Percentiles rank a stretch among this genome's conserved stretches.
Evolutionary conservation across 805 yeast species (phyloP).

Genomic region (Ogataea siamensis): DNA sequence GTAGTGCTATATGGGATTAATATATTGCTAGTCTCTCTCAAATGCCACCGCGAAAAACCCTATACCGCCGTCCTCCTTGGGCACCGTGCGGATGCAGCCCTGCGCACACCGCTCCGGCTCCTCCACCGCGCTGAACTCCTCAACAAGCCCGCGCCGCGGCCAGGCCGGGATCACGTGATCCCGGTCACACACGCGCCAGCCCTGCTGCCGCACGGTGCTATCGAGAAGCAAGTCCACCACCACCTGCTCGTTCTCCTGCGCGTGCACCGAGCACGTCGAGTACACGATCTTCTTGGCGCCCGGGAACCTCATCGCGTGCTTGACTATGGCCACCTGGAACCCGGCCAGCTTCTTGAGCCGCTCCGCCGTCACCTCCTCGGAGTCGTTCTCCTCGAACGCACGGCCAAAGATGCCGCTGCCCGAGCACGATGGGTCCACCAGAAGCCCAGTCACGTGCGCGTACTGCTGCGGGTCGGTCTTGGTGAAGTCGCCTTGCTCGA

Average conservation of each 20-base stretch:
- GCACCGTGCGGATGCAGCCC: constrained; percentile 82
- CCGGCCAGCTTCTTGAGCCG: constrained; percentile 73
- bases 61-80: constrained; percentile 94
- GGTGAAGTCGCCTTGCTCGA: constrained; percentile 61
- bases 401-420: constrained; percentile 98
- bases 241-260: constrained; percentile 91
- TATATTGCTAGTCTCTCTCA: constrained; percentile 42
- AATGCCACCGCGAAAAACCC: constrained; percentile 97
- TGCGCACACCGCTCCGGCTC: constrained; percentile 62
- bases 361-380: constrained; percentile 40
- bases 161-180: constrained; percentile 73
- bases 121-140: constrained; percentile 58
- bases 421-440: constrained; percentile 96
- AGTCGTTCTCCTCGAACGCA: constrained; percentile 59
- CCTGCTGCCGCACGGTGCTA: constrained; percentile 54
- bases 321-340: constrained; percentile 84
- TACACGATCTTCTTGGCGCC: constrained; percentile 76
- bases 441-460: constrained; percentile 67
- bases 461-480: constrained; percentile 55
- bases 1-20: constrained; percentile 22
- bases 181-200: constrained; percentile 71
- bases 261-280: constrained; percentile 93
- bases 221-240: constrained; percentile 76
- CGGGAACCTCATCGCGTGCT: constrained; percentile 85
- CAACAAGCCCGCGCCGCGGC: constrained; percentile 78